Evolutionary conservation across 768 basidiomycete species (phyloP).

Genomic region (Gautieria morchelliformis): DNA sequence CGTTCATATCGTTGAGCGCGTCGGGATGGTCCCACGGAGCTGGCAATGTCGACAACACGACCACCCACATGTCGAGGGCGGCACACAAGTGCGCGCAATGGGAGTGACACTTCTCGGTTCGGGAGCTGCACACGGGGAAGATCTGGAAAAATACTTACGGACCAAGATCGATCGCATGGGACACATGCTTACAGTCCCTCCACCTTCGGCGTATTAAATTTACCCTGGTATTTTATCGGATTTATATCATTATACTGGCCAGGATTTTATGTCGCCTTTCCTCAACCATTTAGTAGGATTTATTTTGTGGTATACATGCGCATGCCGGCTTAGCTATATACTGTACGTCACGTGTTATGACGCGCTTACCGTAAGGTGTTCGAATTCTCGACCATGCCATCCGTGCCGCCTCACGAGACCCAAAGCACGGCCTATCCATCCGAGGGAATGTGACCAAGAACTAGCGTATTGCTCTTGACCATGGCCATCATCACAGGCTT

Average conservation of each 20-base stretch:
- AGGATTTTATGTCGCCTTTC: too few species aligned
- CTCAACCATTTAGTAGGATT: too few species aligned
- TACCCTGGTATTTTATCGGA: background rate
- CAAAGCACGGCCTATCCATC: too few species aligned
- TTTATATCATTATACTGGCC: background rate
- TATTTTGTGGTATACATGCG: too few species aligned
- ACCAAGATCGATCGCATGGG: slow-evolving; percentile 98
- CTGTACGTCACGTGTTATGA: too few species aligned
- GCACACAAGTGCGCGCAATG: slow-evolving; percentile 30
- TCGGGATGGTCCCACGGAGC: slow-evolving; percentile 89
- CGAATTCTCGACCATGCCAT: too few species aligned
- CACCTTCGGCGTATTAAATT: background rate
- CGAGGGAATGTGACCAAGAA: too few species aligned
- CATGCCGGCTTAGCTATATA: too few species aligned
- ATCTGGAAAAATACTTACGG: slow-evolving; percentile 88
- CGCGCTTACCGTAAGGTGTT: too few species aligned
- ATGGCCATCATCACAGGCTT: slow-evolving; percentile 9
- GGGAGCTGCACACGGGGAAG: slow-evolving; percentile 65
- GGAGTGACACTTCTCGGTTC: slow-evolving; percentile 81
- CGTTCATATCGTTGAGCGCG: slow-evolving; percentile 69
- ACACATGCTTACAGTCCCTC: slow-evolving; percentile 59
- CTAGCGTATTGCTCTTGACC: too few species aligned
- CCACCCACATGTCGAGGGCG: slow-evolving; percentile 15
- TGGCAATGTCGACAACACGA: slow-evolving; percentile 47
- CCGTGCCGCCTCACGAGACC: too few species aligned